phyloP scores from a whole-genome alignment of 2,329 filamentous ascomycete genomes.

The Alternaria triticimaculans region DNA sequence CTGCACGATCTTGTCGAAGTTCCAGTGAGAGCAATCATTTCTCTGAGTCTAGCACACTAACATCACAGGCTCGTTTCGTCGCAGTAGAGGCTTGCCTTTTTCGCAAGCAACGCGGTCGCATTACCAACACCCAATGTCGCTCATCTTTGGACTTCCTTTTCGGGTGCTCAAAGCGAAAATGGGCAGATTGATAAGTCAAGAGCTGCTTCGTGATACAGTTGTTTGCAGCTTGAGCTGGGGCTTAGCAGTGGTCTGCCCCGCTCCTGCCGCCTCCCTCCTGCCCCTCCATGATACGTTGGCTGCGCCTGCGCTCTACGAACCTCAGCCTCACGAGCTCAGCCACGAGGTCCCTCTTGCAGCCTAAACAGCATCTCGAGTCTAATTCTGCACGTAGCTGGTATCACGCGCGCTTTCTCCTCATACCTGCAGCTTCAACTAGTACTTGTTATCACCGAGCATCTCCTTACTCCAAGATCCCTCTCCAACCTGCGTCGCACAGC shows the following conservation, averaged over 20 bases:
- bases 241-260: constrained; percentile 11
- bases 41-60: neutral
- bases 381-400: neutral
- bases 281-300: constrained; percentile 12
- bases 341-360: neutral
- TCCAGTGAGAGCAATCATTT: neutral
- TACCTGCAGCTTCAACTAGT: neutral
- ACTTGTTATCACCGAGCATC: neutral
- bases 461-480: neutral
- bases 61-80: neutral
- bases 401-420: neutral
- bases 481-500: neutral
- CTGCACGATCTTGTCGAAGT: neutral
- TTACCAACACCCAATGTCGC: neutral
- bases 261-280: constrained; percentile 2
- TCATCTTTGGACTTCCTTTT: neutral
- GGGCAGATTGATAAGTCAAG: neutral
- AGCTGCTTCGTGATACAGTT: neutral
- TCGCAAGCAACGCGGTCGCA: neutral
- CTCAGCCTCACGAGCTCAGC: neutral
- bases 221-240: neutral
- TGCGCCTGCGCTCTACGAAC: neutral
- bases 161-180: neutral
- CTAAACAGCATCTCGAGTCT: neutral
- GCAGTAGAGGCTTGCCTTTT: neutral